Evolutionary conservation across 306 rosid species (phyloP), one percentile per base, ranked within the genome.

Genomic region (Citrullus mucosospermus): DNA sequence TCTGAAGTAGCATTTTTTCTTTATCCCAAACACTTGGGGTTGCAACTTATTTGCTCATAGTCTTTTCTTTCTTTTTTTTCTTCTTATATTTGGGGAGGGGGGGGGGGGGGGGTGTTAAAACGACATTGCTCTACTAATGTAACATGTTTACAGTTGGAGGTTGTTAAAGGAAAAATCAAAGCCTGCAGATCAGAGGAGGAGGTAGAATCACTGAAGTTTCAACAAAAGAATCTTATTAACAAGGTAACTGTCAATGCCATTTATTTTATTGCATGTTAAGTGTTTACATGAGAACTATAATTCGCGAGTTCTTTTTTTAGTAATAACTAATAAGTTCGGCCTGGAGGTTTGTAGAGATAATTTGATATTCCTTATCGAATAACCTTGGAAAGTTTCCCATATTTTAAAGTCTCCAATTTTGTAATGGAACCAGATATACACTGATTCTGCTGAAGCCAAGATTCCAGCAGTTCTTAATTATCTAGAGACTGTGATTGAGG

Each of bases 361-460:
- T 34, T 44, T 6, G 30, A 10, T 55, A 20, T 59, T 69, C 36
- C 38, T 78, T 65, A 38, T 65, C 48, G 8, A 46, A 14, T 12
- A 59, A 58, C 30, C 34, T 62, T 16, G 32, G 46, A 56, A 28
- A 10, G 46, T 20, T 69, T 6, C 44, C 76, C 55, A n/a, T 69
- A 22, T 51, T 20, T 66, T 16, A 56, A 46, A 16, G 38, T 78
- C 56, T 18, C 51, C 59, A 30, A 76, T 78, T 39, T 60, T 57
- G 81, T 78, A 56, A 78, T 84, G 44, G 78, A 68, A 85, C 68
- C 89, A 94, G 98, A 87, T 95, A 78, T 95, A 89, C 84, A 92
- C 88, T 6, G 96, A 91, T 70, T 92, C 98, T 80, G 98, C 98
- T 18, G 96, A 86, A 88, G 98, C 96, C 78, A 95, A 95, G 88